A percentile compares a stretch with the other conserved stretches of the same genome.
phyloP scores from a whole-genome alignment of 495 filamentous ascomycete species.

The Hamigera avellanea region DNA sequence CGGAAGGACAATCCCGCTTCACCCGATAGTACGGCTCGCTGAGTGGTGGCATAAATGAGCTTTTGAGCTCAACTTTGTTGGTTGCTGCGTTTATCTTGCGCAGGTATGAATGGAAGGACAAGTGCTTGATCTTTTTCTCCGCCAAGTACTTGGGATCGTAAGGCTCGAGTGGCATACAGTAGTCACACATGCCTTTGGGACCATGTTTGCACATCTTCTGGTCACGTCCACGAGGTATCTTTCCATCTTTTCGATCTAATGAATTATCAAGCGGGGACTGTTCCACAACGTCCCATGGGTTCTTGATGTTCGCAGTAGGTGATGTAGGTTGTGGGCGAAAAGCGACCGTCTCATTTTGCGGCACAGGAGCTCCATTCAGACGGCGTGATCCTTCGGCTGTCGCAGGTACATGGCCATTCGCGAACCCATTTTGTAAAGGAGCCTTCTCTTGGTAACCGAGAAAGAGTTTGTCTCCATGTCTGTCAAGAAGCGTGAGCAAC shows the following conservation, averaged over 20 bases:
- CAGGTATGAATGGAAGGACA: conserved; percentile 90
- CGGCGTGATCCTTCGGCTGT: conserved; percentile 37
- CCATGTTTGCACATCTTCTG: conserved; percentile 90
- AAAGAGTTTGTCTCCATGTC: conserved; percentile 86
- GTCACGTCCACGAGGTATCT: conserved; percentile 69
- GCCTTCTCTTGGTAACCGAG: conserved; percentile 57
- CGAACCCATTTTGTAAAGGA: conserved; percentile 36
- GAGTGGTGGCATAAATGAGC: conserved; percentile 91
- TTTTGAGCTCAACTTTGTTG: conserved; percentile 85
- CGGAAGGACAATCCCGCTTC: conserved; percentile 76
- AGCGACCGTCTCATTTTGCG: conserved; percentile 54
- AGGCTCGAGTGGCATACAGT: conserved; percentile 96
- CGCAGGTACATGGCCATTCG: conserved; percentile 22
- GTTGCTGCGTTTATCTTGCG: conserved; percentile 91
- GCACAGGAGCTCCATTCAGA: conserved; percentile 69
- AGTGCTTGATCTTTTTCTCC: conserved; percentile 96
- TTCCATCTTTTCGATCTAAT: conserved; percentile 84
- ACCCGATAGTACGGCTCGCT: conserved; percentile 92
- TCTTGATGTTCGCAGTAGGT: conserved; percentile 55
- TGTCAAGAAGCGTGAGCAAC: conserved; percentile 17
- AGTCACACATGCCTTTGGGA: conserved; percentile 96
- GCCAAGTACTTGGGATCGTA: conserved; percentile 77
- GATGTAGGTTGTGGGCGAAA: conserved; percentile 46
- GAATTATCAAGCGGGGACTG: conserved; percentile 79
- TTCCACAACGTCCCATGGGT: conserved; percentile 84